A percentile compares a stretch with the other conserved stretches of the same genome.
These are phyloP conservation scores for Stentor coeruleus DNA, from an alignment of 73 alveolate genomes.

Conservation along the genomic window DNA sequence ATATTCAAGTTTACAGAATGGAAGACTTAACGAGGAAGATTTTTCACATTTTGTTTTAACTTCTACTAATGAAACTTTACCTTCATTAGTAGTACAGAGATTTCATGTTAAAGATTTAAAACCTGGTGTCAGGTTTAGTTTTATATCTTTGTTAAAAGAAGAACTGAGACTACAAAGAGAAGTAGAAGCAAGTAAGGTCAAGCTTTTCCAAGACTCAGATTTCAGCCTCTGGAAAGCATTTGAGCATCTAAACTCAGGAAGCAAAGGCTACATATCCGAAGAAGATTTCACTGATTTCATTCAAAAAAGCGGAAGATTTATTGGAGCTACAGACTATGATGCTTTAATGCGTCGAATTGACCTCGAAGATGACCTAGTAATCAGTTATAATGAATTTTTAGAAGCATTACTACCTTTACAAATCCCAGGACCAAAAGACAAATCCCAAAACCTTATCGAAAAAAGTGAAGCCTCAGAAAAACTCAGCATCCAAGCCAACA, in stretches of 20 bases:
- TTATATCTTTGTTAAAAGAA: background rate
- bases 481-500: too few relatives aligned
- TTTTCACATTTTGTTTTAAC: background rate
- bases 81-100: background rate
- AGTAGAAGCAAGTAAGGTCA: background rate
- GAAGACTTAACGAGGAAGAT: background rate
- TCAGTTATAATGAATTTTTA: slow-evolving; percentile 37
- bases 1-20: background rate
- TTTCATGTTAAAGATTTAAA: background rate
- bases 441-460: background rate
- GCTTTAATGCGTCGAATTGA: slow-evolving; percentile 40
- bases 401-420: slow-evolving; percentile 36
- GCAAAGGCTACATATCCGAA: background rate
- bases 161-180: slow-evolving; percentile 13
- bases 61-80: background rate
- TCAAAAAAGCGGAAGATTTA: slow-evolving; percentile 21
- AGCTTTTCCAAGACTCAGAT: background rate
- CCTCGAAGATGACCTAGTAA: slow-evolving; percentile 35
- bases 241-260: background rate
- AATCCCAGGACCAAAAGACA: background rate
- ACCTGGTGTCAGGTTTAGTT: background rate
- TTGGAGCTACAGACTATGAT: slow-evolving; percentile 29
- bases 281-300: slow-evolving; percentile 26
- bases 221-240: background rate
- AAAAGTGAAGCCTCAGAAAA: background rate